Evolutionary conservation across 306 rosid species (phyloP).

Genomic region (Lathyrus tuberosus): DNA sequence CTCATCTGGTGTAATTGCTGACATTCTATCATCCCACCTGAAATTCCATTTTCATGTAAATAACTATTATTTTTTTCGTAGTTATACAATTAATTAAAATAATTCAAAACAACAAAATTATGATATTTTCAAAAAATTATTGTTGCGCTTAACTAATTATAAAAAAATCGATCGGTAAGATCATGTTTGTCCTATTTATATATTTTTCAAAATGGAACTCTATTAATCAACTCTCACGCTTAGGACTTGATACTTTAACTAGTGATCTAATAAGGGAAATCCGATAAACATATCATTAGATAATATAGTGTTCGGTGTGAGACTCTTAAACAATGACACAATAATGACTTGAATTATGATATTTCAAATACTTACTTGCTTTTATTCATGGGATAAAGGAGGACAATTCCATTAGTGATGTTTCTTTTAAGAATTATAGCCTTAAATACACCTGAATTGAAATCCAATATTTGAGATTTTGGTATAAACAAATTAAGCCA

Average conservation of each 20-base stretch:
- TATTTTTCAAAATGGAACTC: too few species aligned
- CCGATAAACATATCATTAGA: too few species aligned
- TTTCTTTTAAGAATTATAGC: slow-evolving; percentile 66
- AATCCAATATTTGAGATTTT: slow-evolving; percentile 61
- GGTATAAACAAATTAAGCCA: slow-evolving; percentile 87
- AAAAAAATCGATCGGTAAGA: too few species aligned
- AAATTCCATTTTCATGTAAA: slow-evolving; percentile 1
- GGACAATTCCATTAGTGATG: slow-evolving; percentile 61
- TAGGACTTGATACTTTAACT: too few species aligned
- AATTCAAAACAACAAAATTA: background rate
- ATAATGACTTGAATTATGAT: background rate
- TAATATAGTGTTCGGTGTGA: too few species aligned
- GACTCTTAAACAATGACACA: too few species aligned
- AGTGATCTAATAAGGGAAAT: too few species aligned
- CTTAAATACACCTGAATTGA: slow-evolving; percentile 61
- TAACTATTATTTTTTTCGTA: background rate
- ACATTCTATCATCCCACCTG: slow-evolving; percentile 88
- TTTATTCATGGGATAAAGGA: slow-evolving; percentile 77
- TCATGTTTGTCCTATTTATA: too few species aligned
- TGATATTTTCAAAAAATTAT: too few species aligned
- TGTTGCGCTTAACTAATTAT: too few species aligned
- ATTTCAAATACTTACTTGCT: slow-evolving; percentile 64
- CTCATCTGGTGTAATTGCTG: slow-evolving; percentile 70
- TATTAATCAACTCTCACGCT: too few species aligned
- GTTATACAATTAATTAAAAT: background rate